Evolutionary conservation across 306 rosid species (phyloP).

Genomic region (Corylus americana): DNA sequence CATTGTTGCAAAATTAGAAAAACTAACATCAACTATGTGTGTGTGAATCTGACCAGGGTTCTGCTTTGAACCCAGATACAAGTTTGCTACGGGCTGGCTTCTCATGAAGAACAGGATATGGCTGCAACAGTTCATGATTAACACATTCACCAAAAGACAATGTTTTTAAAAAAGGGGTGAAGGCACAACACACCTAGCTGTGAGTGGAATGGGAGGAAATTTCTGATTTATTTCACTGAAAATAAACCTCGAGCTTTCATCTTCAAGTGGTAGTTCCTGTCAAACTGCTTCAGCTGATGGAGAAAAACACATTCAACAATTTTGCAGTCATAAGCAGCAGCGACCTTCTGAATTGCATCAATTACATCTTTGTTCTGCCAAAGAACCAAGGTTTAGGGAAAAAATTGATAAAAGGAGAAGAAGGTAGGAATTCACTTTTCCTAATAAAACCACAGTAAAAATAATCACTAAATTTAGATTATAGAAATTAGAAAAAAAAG

Average conservation of each 20-base stretch:
- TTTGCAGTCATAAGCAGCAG: slow-evolving; percentile 89
- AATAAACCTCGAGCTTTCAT: slow-evolving; percentile 98
- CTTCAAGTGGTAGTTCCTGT: slow-evolving; percentile 85
- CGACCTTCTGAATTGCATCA: slow-evolving; percentile 96
- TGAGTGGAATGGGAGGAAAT: slow-evolving; percentile 80
- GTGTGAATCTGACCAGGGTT: neutral
- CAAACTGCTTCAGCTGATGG: slow-evolving; percentile 97
- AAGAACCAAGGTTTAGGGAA: neutral
- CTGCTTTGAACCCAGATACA: neutral
- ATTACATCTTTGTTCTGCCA: slow-evolving; percentile 88
- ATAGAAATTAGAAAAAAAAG: neutral
- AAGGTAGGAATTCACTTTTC: no score
- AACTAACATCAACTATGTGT: neutral
- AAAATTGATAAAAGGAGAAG: neutral
- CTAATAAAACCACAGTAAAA: neutral
- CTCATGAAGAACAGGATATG: slow-evolving; percentile 91
- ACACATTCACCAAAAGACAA: neutral
- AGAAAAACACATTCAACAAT: slow-evolving; percentile 98
- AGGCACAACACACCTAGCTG: slow-evolving; percentile 52
- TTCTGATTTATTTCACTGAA: slow-evolving; percentile 80
- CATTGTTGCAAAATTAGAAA: neutral
- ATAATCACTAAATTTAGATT: neutral
- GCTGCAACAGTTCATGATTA: slow-evolving; percentile 94
- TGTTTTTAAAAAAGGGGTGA: no score
- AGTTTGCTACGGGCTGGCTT: slow-evolving; percentile 61